Percentiles rank a stretch among this genome's conserved stretches.
phyloP scores from a whole-genome alignment of 2,329 filamentous ascomycete species.

The Bipolaris oryzae region DNA sequence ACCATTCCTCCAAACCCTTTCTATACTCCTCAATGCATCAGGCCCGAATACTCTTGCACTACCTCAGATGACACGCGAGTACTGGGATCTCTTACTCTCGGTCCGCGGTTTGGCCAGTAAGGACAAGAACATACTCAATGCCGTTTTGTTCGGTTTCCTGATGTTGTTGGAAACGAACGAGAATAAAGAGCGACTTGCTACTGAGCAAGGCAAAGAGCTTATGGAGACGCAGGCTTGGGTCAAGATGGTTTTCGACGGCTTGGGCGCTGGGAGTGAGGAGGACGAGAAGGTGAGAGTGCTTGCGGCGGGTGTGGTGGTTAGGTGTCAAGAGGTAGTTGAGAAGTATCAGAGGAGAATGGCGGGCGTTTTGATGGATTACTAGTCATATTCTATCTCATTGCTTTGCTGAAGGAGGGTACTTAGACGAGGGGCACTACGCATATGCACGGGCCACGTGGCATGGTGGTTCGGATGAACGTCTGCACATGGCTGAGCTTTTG shows the following conservation, averaged over 20 bases:
- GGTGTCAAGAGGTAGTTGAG: constrained; percentile 79
- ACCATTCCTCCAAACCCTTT: constrained; percentile 84
- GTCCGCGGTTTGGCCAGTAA: constrained; percentile 61
- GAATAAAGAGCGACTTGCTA: constrained; percentile 73
- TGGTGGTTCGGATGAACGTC: no score
- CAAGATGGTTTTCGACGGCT: constrained; percentile 69
- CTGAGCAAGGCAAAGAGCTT: constrained; percentile 74
- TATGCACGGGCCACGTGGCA: no score
- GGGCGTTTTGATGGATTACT: constrained; percentile 65
- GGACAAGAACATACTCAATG: constrained; percentile 71
- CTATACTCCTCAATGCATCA: constrained; percentile 79
- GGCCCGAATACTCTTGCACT: constrained; percentile 79
- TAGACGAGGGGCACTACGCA: no score
- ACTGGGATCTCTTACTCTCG: constrained; percentile 80
- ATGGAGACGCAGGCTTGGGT: constrained; percentile 91
- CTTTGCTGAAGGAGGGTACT: no score
- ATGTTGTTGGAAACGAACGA: constrained; percentile 82
- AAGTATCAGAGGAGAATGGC: constrained; percentile 78
- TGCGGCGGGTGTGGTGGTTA: constrained; percentile 77
- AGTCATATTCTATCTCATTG: no score
- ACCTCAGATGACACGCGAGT: constrained; percentile 79
- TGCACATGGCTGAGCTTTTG: no score
- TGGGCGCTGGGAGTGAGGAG: constrained; percentile 59
- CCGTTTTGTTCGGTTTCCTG: constrained; percentile 78
- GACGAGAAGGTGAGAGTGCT: constrained; percentile 81